Base-by-base conservation (phyloP, 1,284 basidiomycete species). In the Pseudozyma flocculosa region DNA sequence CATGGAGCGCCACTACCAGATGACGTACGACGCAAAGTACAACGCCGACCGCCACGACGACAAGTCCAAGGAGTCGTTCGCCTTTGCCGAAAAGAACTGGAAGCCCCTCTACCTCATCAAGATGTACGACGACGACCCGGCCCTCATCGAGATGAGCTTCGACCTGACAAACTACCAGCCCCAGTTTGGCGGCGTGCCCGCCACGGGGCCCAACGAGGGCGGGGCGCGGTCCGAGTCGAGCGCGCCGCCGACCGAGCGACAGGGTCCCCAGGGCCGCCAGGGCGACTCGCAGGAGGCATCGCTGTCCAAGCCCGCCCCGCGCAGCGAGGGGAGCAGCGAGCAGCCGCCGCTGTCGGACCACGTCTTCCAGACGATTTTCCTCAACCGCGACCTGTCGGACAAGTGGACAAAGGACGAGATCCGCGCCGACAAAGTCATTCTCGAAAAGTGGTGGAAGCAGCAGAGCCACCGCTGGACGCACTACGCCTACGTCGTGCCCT, bases 361-460 rank as follows among this genome's bases (percentile, higher is more conserved):
- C 64, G 81, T 85, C n/a, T 86, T 85, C 75, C 84, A 86, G 76
- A 86, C 85, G 11, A 85, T 86, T 67, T 86, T 85, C 74, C 80
- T 86, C 19, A 83, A 86, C 72, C 80, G 83, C 26, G 80, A 82
- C 23, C 81, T 80, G 34, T 75, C 80, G 40, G 48, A 82, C 2
- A 74, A 82, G 36, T 86, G 85, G 85, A 84, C 83, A 2, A 80
- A 80, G 54, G 76, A 78, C 40, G 84, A 85, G 47, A 84, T 86
- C 51, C 63, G 76, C 11, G 73, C 79, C 30, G 80, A 83, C 43
- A 82, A 83, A 71, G 79, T 83, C 49, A 83, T 85, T 41, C 63
- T 80, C 55, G 80, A 84, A 66, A 84, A 84, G 68, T 84, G 83
- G 84, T 85, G 84, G 84, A 85, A 85, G 71, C 84, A 85, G 68